Evolutionary conservation across 441 rosid species (phyloP).

Genomic region (Adansonia rubrostipa): DNA sequence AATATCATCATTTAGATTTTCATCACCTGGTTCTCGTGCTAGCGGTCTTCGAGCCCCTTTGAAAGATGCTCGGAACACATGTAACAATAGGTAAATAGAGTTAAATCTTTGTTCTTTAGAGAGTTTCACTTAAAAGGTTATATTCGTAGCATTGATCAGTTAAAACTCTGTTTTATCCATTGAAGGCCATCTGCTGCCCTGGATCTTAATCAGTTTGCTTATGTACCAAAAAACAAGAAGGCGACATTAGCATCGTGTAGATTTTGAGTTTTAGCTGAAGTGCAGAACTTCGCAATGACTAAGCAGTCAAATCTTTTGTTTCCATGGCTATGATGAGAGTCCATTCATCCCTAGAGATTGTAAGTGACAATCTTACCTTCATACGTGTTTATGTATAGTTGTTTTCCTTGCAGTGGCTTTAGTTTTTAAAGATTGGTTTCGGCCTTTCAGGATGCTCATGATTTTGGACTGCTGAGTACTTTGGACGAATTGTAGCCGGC

Average conservation of each 20-base stretch:
- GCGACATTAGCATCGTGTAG: constrained; percentile 39
- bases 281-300: constrained; percentile 6
- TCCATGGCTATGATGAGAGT: neutral
- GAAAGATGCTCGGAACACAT: constrained; percentile 60
- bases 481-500: neutral
- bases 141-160: constrained; percentile 18
- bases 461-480: neutral
- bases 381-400: neutral
- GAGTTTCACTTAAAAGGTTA: neutral
- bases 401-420: neutral
- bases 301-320: constrained; percentile 3
- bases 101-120: neutral
- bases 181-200: constrained; percentile 49
- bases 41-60: constrained; percentile 93
- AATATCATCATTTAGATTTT: constrained; percentile 63
- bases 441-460: neutral
- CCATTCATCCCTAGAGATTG: neutral
- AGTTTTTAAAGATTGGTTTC: neutral
- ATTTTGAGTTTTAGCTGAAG: constrained; percentile 36
- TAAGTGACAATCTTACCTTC: neutral
- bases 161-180: constrained; percentile 28
- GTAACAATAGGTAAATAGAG: constrained; percentile 51
- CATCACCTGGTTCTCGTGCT: constrained; percentile 76
- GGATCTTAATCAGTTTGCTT: constrained; percentile 71
- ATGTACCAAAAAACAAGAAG: constrained; percentile 44